Percentiles rank a stretch among this genome's conserved stretches.
Evolutionary conservation across 2,329 filamentous ascomycete species (phyloP).

Genomic region (Epichloe uncinata): DNA sequence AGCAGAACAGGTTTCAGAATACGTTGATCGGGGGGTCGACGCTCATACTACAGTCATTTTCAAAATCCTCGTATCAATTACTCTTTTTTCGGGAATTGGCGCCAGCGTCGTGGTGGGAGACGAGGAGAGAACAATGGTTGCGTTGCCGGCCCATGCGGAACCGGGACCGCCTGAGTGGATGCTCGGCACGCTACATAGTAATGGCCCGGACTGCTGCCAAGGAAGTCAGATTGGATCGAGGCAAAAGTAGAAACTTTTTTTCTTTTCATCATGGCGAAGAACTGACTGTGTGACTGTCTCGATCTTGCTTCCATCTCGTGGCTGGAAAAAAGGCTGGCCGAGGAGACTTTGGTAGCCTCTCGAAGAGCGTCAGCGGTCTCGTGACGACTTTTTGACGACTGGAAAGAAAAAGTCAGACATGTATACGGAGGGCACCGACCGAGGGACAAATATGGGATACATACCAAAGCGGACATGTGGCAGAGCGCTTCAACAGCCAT

Average conservation of each 20-base stretch:
- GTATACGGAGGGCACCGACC: no score
- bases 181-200: conserved; percentile 1
- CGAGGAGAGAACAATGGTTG: not conserved
- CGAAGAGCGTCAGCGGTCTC: not conserved
- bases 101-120: not conserved
- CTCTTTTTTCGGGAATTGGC: not conserved
- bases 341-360: not conserved
- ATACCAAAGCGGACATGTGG: conserved; percentile 5
- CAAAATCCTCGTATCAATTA: not conserved
- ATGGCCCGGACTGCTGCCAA: not conserved
- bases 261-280: not conserved
- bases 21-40: no score
- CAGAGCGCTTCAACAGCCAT: conserved; percentile 1
- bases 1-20: not conserved
- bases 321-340: not conserved
- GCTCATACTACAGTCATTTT: no score
- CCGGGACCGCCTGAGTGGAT: not conserved
- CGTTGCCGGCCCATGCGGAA: not conserved
- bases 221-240: not conserved
- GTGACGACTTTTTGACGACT: not conserved
- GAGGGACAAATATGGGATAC: not conserved
- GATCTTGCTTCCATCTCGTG: not conserved
- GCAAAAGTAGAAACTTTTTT: no score
- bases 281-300: not conserved
- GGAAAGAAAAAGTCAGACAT: no score